These are phyloP conservation scores for Chlamydomonas incerta DNA, from an alignment of 139 green algal species.

Conservation along the genomic window DNA sequence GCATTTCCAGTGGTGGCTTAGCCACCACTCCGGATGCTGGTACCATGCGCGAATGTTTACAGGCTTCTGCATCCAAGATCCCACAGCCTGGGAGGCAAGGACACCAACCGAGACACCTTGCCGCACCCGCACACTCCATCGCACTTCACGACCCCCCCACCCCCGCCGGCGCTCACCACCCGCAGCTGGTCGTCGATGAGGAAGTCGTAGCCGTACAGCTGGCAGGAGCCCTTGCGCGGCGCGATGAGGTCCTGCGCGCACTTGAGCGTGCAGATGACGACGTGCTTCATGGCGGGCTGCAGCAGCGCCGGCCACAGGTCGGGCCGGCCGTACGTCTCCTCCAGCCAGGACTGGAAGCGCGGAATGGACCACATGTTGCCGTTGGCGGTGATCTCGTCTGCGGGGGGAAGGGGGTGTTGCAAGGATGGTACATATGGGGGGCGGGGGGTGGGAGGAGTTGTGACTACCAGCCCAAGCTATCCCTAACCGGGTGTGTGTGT, in stretches of 20 bases:
- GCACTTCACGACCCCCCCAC: too few species aligned
- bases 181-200: conserved; percentile 59
- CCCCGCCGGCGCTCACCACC: neutral
- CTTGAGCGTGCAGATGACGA: conserved; percentile 54
- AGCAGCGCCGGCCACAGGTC: conserved; percentile 48
- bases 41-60: too few species aligned
- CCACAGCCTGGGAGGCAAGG: too few species aligned
- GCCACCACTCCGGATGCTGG: too few species aligned
- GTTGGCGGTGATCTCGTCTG: conserved; percentile 34
- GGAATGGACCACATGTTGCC: conserved; percentile 56
- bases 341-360: conserved; percentile 51
- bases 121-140: too few species aligned
- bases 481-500: too few species aligned
- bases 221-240: conserved; percentile 51
- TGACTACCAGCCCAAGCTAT: too few species aligned
- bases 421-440: too few species aligned
- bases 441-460: too few species aligned
- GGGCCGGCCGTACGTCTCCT: conserved; percentile 39
- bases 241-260: conserved; percentile 40
- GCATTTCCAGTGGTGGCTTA: too few species aligned
- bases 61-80: too few species aligned
- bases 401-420: neutral
- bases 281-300: conserved; percentile 62
- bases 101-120: too few species aligned
- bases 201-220: conserved; percentile 62